phyloP scores from a whole-genome alignment of 306 rosid genomes.

The Vigna unguiculata region DNA sequence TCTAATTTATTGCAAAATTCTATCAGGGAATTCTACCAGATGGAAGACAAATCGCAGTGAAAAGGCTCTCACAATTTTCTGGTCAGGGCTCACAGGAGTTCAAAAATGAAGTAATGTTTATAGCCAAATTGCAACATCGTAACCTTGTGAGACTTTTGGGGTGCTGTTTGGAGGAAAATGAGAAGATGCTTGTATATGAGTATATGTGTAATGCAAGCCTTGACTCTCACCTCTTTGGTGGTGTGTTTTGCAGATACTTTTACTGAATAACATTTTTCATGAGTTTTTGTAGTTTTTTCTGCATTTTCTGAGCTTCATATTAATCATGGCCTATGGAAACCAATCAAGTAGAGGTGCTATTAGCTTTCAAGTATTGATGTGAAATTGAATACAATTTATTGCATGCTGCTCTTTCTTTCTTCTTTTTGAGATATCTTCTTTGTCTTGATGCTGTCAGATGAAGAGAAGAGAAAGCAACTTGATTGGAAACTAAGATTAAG shows the following conservation, averaged over 20 bases:
- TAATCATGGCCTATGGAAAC: neutral
- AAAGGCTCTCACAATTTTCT: conserved; percentile 61
- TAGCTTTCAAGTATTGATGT: neutral
- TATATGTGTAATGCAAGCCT: conserved; percentile 64
- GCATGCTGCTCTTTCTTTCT: neutral
- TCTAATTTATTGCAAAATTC: neutral
- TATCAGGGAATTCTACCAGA: conserved; percentile 59
- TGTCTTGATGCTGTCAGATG: conserved; percentile 34
- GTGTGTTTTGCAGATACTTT: conserved; percentile 40
- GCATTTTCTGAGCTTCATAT: neutral
- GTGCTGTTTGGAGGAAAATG: conserved; percentile 59
- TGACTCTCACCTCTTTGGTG: conserved; percentile 54
- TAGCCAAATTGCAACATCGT: conserved; percentile 59
- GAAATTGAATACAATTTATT: neutral
- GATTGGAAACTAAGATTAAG: conserved; percentile 47
- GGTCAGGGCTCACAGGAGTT: conserved; percentile 68
- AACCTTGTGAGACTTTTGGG: conserved; percentile 72
- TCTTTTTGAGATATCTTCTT: neutral
- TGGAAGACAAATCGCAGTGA: conserved; percentile 63
- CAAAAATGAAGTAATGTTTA: conserved; percentile 58
- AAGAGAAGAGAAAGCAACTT: conserved; percentile 41
- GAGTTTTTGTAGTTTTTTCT: neutral
- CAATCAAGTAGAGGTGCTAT: neutral
- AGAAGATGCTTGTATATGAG: conserved; percentile 66
- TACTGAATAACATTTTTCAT: neutral